phyloP scores from a whole-genome alignment of 2,329 filamentous ascomycete genomes.

The Thielaviopsis euricoi region DNA sequence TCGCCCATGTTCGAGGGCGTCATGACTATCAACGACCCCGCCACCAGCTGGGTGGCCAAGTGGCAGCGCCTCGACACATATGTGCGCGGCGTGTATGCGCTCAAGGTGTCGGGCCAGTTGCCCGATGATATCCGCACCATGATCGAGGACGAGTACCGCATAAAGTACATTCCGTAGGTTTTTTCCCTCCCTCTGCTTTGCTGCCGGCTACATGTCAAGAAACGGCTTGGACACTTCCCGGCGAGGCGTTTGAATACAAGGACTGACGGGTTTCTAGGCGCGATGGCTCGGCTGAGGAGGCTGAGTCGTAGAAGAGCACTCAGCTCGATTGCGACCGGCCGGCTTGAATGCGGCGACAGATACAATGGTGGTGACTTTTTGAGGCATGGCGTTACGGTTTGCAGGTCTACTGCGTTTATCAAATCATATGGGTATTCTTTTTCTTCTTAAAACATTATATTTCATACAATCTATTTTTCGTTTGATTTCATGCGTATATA shows the following conservation, averaged over 20 bases:
- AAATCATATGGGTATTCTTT: neutral
- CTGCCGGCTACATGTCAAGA: too few relatives aligned
- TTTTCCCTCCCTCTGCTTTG: too few relatives aligned
- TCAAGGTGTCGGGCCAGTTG: constrained; percentile 76
- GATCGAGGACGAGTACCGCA: constrained; percentile 45
- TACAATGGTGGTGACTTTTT: neutral
- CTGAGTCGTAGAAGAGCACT: constrained; percentile 21
- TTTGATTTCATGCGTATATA: neutral
- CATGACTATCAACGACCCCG: constrained; percentile 70
- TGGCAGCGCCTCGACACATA: constrained; percentile 88
- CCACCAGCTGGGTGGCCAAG: constrained; percentile 81
- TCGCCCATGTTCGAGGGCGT: constrained; percentile 91
- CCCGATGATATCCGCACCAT: constrained; percentile 46
- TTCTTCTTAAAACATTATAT: neutral
- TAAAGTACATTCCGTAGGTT: constrained; percentile 50
- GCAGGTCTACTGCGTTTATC: neutral
- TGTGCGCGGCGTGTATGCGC: constrained; percentile 78
- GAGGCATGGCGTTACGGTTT: neutral
- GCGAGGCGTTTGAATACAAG: neutral
- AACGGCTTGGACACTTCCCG: neutral
- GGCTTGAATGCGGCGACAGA: neutral
- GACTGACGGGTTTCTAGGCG: constrained; percentile 23
- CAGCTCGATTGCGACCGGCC: neutral
- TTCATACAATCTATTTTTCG: neutral
- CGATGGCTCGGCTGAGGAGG: constrained; percentile 38